These are phyloP conservation scores for Pseudogymnoascus sp. DNA, from an alignment of 2,329 filamentous ascomycete genomes.

Conservation along the genomic window DNA sequence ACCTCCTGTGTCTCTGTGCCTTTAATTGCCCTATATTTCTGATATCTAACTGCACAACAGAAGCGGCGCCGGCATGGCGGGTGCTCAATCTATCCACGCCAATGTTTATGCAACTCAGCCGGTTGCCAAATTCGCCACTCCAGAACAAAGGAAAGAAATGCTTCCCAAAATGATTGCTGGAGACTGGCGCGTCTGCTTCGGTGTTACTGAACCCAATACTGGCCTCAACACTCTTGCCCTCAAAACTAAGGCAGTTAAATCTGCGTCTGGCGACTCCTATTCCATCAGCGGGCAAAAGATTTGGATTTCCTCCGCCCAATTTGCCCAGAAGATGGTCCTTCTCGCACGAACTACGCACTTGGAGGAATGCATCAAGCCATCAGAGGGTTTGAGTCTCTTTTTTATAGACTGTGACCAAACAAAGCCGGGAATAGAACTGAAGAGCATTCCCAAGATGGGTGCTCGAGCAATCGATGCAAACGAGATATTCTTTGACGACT, in stretches of 20 bases:
- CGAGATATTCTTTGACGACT: conserved; percentile 81
- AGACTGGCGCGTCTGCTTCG: conserved; percentile 67
- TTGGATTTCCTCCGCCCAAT: conserved; percentile 81
- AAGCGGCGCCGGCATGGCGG: conserved; percentile 69
- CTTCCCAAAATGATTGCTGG: conserved; percentile 66
- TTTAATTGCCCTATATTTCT: background rate
- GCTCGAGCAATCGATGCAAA: conserved; percentile 76
- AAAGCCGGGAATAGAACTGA: conserved; percentile 49
- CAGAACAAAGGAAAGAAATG: conserved; percentile 53
- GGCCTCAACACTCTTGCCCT: conserved; percentile 71
- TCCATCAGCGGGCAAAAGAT: conserved; percentile 72
- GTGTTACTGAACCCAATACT: conserved; percentile 76
- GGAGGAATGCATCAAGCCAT: conserved; percentile 59
- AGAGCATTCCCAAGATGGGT: conserved; percentile 77
- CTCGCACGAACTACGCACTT: conserved; percentile 67
- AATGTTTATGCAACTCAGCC: conserved; percentile 71
- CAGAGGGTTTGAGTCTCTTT: conserved; percentile 71
- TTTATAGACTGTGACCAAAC: conserved; percentile 65
- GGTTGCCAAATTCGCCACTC: conserved; percentile 63
- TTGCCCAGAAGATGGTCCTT: conserved; percentile 75
- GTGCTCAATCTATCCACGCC: conserved; percentile 53
- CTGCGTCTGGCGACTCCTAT: conserved; percentile 49
- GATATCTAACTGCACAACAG: conserved; percentile 20
- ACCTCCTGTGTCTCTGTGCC: background rate
- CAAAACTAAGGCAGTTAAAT: conserved; percentile 52